Evolutionary conservation across 2,329 filamentous ascomycete species (phyloP), one percentile per base, ranked within the genome.

Genomic region (Fusarium palustre): DNA sequence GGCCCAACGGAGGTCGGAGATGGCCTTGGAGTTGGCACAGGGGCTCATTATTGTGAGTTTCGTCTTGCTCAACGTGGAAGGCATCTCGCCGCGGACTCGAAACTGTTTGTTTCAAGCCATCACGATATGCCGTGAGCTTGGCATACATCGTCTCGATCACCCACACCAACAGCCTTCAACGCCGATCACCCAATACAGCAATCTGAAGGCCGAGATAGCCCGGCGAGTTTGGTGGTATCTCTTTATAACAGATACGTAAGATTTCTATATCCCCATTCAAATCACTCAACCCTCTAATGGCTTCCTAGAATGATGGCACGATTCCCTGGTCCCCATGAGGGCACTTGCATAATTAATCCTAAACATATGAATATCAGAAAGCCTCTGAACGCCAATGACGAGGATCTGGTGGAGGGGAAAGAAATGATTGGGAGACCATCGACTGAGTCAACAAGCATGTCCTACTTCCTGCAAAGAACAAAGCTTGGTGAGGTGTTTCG

Each of bases 141-240:
- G 74, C 5, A 45, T 84, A 6, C 81, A 84, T 65, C 72, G 81
- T 10, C 65, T 82, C 0, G 82, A 83, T 49, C 74, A 79, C n/a
- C 69, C 77, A 4, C 64, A 69, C 6, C 65, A 69, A 9, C 48
- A 61, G 6, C 31, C 63, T 9, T 56, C 64, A 11, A 66, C 68
- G 1, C 71, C 72, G 4, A 36, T 60, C 20, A 69, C 76, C 10
- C 75, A 73, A 20, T 58, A 63, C 22, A 64, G 65, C 4, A 75
- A 74, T 22, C 16, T 78, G 2, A 73, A 74, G 34, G 71, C 67
- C 7, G 82, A 84, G 55, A 76, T 80, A 38, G 81, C 79, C 41
- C 74, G 82, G 20, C 75, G 82, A 46, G 66, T 82, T 5, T 84
- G 82, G 82, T 84, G 82, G 81, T 81, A 82, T 64, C 72, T 84